These are phyloP conservation scores for Decorospora gaudefroyi DNA, from an alignment of 2,329 filamentous ascomycete species.

Conservation along the genomic window DNA sequence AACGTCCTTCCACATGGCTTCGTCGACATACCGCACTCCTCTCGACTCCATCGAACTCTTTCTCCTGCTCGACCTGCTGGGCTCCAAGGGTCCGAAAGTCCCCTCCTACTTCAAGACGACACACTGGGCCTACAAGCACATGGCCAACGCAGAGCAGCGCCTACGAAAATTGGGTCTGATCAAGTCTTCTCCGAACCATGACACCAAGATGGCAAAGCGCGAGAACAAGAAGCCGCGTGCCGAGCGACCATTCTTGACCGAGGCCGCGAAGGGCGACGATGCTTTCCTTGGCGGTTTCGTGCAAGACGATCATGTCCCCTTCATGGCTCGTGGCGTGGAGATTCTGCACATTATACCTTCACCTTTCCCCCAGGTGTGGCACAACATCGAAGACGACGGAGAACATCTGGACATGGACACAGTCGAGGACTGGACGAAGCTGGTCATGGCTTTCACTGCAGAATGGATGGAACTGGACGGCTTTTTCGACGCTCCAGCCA, in stretches of 20 bases:
- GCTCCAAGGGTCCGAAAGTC: conserved; percentile 68
- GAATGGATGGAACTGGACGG: conserved; percentile 81
- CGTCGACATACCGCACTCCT: conserved; percentile 73
- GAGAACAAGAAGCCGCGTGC: conserved; percentile 36
- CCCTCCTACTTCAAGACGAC: conserved; percentile 90
- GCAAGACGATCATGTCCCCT: conserved; percentile 92
- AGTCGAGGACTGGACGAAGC: conserved; percentile 83
- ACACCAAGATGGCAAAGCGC: conserved; percentile 46
- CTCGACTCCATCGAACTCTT: conserved; percentile 86
- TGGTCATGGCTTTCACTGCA: conserved; percentile 81
- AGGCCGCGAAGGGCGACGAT: conserved; percentile 58
- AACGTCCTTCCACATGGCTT: conserved; percentile 65
- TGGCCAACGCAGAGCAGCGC: conserved; percentile 75
- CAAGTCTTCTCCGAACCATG: conserved; percentile 63
- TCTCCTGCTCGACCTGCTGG: conserved; percentile 85
- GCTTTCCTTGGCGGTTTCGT: conserved; percentile 62
- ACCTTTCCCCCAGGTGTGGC: conserved; percentile 86
- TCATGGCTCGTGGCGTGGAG: conserved; percentile 84
- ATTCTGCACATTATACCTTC: conserved; percentile 89
- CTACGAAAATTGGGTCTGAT: conserved; percentile 70
- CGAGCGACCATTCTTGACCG: conserved; percentile 61
- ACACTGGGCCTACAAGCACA: conserved; percentile 87
- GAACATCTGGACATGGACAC: conserved; percentile 82
- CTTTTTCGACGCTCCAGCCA: conserved; percentile 36
- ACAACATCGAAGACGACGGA: conserved; percentile 80